Evolutionary conservation across 495 filamentous ascomycete species (phyloP).

Genomic region (Penicillium crystallinum): DNA sequence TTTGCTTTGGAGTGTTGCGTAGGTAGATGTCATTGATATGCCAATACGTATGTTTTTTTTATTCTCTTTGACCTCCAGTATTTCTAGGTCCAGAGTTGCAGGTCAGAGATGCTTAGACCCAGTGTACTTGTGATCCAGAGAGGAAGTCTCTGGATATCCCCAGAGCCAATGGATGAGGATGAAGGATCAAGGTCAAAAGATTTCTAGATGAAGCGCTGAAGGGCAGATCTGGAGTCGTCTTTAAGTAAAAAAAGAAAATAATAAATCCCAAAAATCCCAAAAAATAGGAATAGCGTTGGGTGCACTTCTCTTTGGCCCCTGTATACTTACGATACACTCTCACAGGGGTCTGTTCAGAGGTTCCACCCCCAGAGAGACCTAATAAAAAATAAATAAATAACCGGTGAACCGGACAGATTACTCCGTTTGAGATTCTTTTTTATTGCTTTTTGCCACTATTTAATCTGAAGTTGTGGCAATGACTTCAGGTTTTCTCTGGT

Average conservation of each 20-base stretch:
- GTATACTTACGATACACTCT: constrained; percentile 27
- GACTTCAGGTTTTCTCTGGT: not conserved
- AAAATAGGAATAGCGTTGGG: too few relatives aligned
- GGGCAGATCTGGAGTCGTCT: constrained; percentile 21
- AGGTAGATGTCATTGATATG: constrained; percentile 12
- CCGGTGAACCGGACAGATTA: constrained; percentile 20
- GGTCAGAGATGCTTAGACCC: not conserved
- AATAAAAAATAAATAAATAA: not conserved
- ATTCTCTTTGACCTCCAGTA: too few relatives aligned
- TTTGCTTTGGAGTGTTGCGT: constrained; percentile 24
- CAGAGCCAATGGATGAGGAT: constrained; percentile 5
- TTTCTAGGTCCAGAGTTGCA: not conserved
- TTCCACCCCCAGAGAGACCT: constrained; percentile 17
- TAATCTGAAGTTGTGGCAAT: constrained; percentile 15
- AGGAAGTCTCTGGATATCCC: not conserved
- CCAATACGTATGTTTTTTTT: too few relatives aligned
- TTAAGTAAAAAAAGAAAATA: constrained; percentile 19
- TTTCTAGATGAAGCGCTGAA: constrained; percentile 21
- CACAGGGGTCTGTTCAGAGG: constrained; percentile 12
- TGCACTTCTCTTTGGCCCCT: constrained; percentile 23
- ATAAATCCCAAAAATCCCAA: constrained; percentile 1
- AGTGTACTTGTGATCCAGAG: constrained; percentile 1
- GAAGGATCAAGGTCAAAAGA: constrained; percentile 14
- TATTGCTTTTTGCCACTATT: constrained; percentile 8
- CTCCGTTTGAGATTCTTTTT: constrained; percentile 9